Conservation (phyloP, 78 protist species). For the Dictyostelium firmibasis region DNA sequence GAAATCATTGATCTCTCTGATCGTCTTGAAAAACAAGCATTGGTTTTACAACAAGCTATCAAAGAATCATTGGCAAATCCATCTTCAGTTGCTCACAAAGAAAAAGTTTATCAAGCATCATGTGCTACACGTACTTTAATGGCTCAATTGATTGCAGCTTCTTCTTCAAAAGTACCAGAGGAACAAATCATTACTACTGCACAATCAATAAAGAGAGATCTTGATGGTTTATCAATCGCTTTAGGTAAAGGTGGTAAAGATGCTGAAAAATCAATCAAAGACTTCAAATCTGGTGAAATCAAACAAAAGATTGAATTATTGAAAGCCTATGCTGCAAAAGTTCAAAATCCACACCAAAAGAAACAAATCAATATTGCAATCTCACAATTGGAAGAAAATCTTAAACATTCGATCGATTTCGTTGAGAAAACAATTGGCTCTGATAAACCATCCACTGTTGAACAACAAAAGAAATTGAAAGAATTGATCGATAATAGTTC, state of each 20-base stretch:
- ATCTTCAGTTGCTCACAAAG: slow-evolving; percentile 10
- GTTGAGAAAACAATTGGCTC: not conserved
- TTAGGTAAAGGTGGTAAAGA: not conserved
- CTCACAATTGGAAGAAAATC: slow-evolving; percentile 23
- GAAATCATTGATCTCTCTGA: slow-evolving; percentile 43
- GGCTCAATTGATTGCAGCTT: slow-evolving; percentile 79
- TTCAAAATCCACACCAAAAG: slow-evolving; percentile 55
- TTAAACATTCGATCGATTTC: not conserved
- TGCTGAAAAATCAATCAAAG: not conserved
- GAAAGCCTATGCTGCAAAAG: slow-evolving; percentile 33
- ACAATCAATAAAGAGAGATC: slow-evolving; percentile 37
- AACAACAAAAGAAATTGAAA: not conserved
- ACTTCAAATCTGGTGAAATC: slow-evolving; percentile 31
- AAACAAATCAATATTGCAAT: slow-evolving; percentile 37
- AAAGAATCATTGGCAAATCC: slow-evolving; percentile 74
- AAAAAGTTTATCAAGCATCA: slow-evolving; percentile 32
- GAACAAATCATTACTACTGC: slow-evolving; percentile 54
- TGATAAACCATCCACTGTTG: not conserved
- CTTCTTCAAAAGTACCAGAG: slow-evolving; percentile 60
- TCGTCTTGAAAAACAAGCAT: slow-evolving; percentile 55
- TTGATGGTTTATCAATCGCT: not conserved
- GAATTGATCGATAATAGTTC: not conserved
- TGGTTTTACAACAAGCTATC: slow-evolving; percentile 34
- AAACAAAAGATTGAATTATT: slow-evolving; percentile 43
- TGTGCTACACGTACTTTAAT: slow-evolving; percentile 27